phyloP scores from a whole-genome alignment of 208 protist species.

The Trypanosoma congolense region DNA sequence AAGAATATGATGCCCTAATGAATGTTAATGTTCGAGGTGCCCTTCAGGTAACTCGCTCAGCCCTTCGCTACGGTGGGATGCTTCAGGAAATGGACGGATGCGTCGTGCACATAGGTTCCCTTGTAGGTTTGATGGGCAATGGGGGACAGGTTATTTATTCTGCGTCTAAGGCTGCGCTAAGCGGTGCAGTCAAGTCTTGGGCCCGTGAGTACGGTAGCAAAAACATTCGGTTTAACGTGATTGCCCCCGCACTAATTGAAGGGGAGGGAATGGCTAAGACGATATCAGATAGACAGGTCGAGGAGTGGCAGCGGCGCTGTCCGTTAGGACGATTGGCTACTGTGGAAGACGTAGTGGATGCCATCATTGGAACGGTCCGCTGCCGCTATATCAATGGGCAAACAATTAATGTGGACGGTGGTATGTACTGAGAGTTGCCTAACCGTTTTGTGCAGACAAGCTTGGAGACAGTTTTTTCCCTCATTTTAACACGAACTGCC shows the following conservation, averaged over 20 bases:
- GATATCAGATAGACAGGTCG: slow-evolving; percentile 48
- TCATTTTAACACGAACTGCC: too few species aligned
- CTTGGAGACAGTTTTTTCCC: too few species aligned
- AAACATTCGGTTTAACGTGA: slow-evolving; percentile 88
- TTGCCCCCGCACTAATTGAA: slow-evolving; percentile 85
- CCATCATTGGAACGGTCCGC: slow-evolving; percentile 39
- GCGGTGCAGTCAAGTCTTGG: slow-evolving; percentile 75
- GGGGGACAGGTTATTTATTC: slow-evolving; percentile 87
- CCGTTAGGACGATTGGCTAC: slow-evolving; percentile 70
- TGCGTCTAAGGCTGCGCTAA: slow-evolving; percentile 87
- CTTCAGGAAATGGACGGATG: slow-evolving; percentile 41
- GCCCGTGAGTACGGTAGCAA: slow-evolving; percentile 76
- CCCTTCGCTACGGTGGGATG: slow-evolving; percentile 75
- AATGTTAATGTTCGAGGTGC: slow-evolving; percentile 73
- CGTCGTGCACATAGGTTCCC: slow-evolving; percentile 78
- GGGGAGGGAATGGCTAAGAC: slow-evolving; percentile 71
- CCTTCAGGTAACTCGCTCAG: slow-evolving; percentile 62
- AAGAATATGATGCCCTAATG: slow-evolving; percentile 69
- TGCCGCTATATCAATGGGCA: slow-evolving; percentile 82
- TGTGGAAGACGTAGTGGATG: slow-evolving; percentile 73
- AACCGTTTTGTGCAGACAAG: too few species aligned
- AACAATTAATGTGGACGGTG: slow-evolving; percentile 77
- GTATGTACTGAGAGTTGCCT: slow-evolving; percentile 53
- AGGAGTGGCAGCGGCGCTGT: slow-evolving; percentile 44
- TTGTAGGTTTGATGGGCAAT: slow-evolving; percentile 72